These are phyloP conservation scores for Fragosphaeria purpurea DNA, from an alignment of 2,329 filamentous ascomycete species.

Conservation along the genomic window DNA sequence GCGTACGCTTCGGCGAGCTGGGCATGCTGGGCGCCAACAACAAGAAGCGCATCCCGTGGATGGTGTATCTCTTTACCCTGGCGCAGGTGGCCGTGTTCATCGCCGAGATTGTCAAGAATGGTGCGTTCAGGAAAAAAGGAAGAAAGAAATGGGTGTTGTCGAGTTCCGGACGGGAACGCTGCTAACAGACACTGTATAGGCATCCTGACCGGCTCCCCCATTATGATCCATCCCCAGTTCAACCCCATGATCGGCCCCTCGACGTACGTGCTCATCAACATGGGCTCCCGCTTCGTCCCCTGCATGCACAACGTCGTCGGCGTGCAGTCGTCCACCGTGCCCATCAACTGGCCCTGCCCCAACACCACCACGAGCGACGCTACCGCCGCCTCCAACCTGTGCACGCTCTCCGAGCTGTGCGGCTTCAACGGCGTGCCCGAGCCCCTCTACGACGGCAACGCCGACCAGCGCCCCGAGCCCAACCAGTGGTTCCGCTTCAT, in stretches of 20 bases:
- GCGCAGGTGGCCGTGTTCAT: slow-evolving; percentile 81
- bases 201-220: slow-evolving; percentile 57
- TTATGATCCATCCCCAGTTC: slow-evolving; percentile 73
- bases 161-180: background rate
- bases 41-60: slow-evolving; percentile 57
- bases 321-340: slow-evolving; percentile 43
- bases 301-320: slow-evolving; percentile 82
- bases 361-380: slow-evolving; percentile 56
- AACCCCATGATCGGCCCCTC: slow-evolving; percentile 98
- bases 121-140: slow-evolving; percentile 35
- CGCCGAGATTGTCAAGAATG: slow-evolving; percentile 74
- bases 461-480: slow-evolving; percentile 49
- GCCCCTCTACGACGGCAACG: slow-evolving; percentile 46
- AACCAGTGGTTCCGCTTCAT: slow-evolving; percentile 99
- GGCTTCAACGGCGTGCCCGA: slow-evolving; percentile 71
- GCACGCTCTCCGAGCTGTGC: slow-evolving; percentile 70
- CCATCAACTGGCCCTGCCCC: slow-evolving; percentile 67
- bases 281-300: slow-evolving; percentile 84
- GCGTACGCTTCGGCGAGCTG: slow-evolving; percentile 47
- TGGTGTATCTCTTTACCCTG: slow-evolving; percentile 69
- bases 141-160: slow-evolving; percentile 4
- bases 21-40: slow-evolving; percentile 46
- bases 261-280: slow-evolving; percentile 82
- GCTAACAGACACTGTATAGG: background rate
- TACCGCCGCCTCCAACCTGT: slow-evolving; percentile 40